phyloP scores from a whole-genome alignment of 768 basidiomycete species.

The Boletus insuetus region DNA sequence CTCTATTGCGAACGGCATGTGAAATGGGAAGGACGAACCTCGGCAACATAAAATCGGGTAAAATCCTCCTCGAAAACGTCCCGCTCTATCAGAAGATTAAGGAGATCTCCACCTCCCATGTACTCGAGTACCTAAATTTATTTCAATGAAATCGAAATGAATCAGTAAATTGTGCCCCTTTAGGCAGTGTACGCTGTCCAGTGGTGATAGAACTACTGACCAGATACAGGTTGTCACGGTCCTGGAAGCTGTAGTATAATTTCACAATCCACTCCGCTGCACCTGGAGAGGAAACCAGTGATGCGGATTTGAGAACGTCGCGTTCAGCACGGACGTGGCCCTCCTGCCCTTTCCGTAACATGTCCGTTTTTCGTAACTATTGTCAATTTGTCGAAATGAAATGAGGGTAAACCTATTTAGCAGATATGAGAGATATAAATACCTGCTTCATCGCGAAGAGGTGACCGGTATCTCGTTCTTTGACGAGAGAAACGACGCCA shows the following conservation, averaged over 20 bases:
- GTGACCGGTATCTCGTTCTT: slow-evolving; percentile 72
- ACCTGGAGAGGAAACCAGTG: slow-evolving; percentile 68
- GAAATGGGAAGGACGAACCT: slow-evolving; percentile 49
- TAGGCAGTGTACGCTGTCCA: slow-evolving; percentile 14
- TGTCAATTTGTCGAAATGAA: slow-evolving; percentile 24
- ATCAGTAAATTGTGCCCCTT: slow-evolving; percentile 36
- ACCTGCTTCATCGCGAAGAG: slow-evolving; percentile 98
- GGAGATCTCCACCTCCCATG: slow-evolving; percentile 95
- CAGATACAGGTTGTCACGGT: slow-evolving; percentile 92
- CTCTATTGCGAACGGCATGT: slow-evolving; percentile 20
- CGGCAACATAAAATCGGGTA: slow-evolving; percentile 91
- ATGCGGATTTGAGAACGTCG: slow-evolving; percentile 89
- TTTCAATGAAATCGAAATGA: slow-evolving; percentile 57
- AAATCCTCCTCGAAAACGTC: slow-evolving; percentile 91
- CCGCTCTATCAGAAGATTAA: slow-evolving; percentile 91
- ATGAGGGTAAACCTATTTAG: slow-evolving; percentile 24
- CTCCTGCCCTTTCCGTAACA: slow-evolving; percentile 96
- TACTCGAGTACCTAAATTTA: slow-evolving; percentile 77
- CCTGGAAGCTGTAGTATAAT: slow-evolving; percentile 92
- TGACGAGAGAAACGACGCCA: slow-evolving; percentile 92
- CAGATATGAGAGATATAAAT: slow-evolving; percentile 29
- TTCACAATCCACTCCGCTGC: slow-evolving; percentile 93
- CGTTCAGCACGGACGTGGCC: slow-evolving; percentile 96
- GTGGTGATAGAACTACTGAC: slow-evolving; percentile 50
- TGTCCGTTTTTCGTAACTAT: slow-evolving; percentile 83